Evolutionary conservation across 148 eudicot species (phyloP).

Genomic region (Chenopodium album): DNA sequence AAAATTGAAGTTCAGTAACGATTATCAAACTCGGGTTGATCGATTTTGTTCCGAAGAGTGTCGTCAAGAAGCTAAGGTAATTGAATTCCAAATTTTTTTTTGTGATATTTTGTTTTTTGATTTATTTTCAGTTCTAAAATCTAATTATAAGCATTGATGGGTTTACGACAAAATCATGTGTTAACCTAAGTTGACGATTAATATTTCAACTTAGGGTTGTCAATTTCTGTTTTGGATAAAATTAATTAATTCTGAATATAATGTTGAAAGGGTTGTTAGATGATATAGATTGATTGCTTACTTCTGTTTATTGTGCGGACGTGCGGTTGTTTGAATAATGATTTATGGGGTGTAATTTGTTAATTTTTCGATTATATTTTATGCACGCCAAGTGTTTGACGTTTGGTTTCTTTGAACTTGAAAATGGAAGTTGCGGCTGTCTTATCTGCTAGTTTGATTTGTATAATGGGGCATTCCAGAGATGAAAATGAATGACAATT

Average conservation of each 20-base stretch:
- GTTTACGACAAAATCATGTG: too few species aligned
- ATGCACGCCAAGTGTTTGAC: slow-evolving; percentile 46
- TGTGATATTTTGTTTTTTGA: neutral
- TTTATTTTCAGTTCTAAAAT: too few species aligned
- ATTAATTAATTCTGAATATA: too few species aligned
- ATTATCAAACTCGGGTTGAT: slow-evolving; percentile 15
- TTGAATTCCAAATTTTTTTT: too few species aligned
- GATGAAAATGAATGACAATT: neutral
- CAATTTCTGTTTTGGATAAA: too few species aligned
- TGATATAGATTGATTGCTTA: too few species aligned
- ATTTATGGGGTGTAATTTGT: neutral
- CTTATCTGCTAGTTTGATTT: neutral
- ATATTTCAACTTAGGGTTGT: too few species aligned
- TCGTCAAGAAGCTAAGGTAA: slow-evolving; percentile 56
- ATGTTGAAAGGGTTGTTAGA: too few species aligned
- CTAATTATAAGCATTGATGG: too few species aligned
- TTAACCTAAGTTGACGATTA: too few species aligned
- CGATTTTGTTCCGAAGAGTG: slow-evolving; percentile 67
- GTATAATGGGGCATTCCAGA: neutral
- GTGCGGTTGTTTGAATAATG: neutral
- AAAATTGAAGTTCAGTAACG: slow-evolving; percentile 19
- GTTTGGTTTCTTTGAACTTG: slow-evolving; percentile 13
- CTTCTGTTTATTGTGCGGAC: too few species aligned
- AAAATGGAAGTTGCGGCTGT: neutral
- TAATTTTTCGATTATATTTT: neutral